Evolutionary conservation across 2,329 filamentous ascomycete genomes (phyloP).

Genomic region (Didymellaceae sp.): DNA sequence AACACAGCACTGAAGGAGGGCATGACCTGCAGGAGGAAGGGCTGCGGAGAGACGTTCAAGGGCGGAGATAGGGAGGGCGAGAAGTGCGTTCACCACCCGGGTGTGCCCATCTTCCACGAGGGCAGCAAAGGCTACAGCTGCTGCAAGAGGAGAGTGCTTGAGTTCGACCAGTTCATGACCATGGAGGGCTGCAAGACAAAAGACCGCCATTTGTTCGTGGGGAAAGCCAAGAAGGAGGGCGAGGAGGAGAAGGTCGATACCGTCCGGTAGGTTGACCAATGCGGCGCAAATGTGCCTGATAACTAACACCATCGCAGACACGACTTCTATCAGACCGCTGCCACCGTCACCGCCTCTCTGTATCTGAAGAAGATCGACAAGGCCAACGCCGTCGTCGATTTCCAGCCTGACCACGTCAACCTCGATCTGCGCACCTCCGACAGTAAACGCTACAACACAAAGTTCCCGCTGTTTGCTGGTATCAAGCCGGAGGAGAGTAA

Average conservation of each 20-base stretch:
- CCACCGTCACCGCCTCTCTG: conserved; percentile 84
- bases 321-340: conserved; percentile 94
- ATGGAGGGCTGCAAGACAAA: conserved; percentile 90
- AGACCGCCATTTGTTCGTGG: conserved; percentile 81
- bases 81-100: conserved; percentile 86
- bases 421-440: conserved; percentile 89
- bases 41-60: conserved; percentile 72
- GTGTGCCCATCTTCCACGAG: conserved; percentile 92
- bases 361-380: conserved; percentile 98
- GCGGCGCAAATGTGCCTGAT: background rate
- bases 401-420: conserved; percentile 67
- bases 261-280: conserved; percentile 65
- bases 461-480: conserved; percentile 75
- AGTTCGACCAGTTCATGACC: conserved; percentile 98
- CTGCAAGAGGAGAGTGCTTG: conserved; percentile 92
- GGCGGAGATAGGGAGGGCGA: conserved; percentile 65
- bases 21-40: conserved; percentile 77
- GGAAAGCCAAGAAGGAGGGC: conserved; percentile 72
- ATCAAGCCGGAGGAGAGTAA: conserved; percentile 78
- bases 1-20: conserved; percentile 74
- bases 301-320: conserved; percentile 57
- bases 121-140: conserved; percentile 97
- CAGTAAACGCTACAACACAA: conserved; percentile 78
- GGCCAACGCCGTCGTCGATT: conserved; percentile 73
- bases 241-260: conserved; percentile 78